Base-by-base conservation (phyloP, 371 early-diverging fungal species). In the Rhizopus sp. region DNA sequence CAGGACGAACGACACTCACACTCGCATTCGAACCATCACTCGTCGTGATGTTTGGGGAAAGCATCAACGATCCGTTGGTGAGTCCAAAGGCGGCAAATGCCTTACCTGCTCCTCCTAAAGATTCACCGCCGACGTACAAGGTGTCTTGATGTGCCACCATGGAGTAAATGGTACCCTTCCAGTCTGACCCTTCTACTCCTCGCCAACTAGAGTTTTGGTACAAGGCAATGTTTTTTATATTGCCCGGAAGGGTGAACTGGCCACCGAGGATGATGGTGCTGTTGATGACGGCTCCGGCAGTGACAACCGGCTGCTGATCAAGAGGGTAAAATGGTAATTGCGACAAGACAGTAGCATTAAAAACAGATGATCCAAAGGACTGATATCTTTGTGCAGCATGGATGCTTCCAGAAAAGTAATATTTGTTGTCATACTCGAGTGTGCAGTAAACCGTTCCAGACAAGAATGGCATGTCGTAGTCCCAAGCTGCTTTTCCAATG, bases 71-170 rank as follows among this genome's bases (percentile, higher is more conserved):
- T 29, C 57, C 54, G 12, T 41, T 50, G 8, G 44, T 31, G n/a
- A 79, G 54, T 31, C 65, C 58, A 42, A 72, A 73, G 10, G 69
- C 61, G 4, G 74, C 72, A 35, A 79, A 69, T 31, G 67, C 64
- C 3, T 60, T 68, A 34, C 31, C 55, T 29, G 10, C 47, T 40
- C 47, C 37, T 3, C 53, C 51, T 4, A 56, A 59, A 53, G 81
- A 81, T 9, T 55, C 41, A 15, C 87, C 84, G 39, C 84, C 85
- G 6, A 84, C 75, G 55, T 75, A 73, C n/a, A 86, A 60, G 12
- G 71, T 44, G 32, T 83, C 70, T 12, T 63, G 44, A 16, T 68
- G 54, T 3, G 77, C 68, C 1, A 57, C 66, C 66, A 77, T 70
- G 0, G 71, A 29, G 32, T 50, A 63, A 31, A 77, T 53, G 35